Percentiles rank a stretch among this genome's conserved stretches.
These are phyloP conservation scores for Xylaria sp. DNA, from an alignment of 495 filamentous ascomycete species.

Conservation along the genomic window DNA sequence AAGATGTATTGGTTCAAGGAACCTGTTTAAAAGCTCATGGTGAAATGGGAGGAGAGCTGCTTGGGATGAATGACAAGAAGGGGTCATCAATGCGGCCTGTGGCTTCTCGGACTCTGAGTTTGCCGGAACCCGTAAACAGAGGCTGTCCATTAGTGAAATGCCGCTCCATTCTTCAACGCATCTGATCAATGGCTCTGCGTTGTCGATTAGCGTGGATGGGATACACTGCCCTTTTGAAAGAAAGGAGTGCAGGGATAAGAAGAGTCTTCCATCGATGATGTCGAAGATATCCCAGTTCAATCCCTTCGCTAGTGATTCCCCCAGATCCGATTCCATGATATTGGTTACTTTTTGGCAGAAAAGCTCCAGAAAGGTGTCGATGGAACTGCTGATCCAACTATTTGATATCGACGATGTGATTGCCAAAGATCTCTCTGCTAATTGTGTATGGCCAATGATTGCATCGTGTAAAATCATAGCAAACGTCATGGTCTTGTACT, in stretches of 20 bases:
- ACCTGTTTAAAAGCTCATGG: conserved; percentile 64
- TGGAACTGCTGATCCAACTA: neutral
- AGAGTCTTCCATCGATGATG: conserved; percentile 69
- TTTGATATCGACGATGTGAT: neutral
- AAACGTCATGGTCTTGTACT: neutral
- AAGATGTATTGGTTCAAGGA: conserved; percentile 62
- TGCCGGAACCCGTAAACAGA: neutral
- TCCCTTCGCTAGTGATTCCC: conserved; percentile 13
- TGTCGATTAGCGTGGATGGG: conserved; percentile 28
- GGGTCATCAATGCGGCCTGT: neutral
- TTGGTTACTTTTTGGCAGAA: conserved; percentile 16
- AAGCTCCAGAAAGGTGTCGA: neutral
- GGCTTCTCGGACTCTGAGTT: neutral
- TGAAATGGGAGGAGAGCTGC: conserved; percentile 65
- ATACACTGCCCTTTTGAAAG: conserved; percentile 25
- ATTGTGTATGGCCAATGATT: conserved; percentile 14
- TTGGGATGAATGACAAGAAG: conserved; percentile 17
- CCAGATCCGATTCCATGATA: conserved; percentile 1
- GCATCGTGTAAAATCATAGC: conserved; percentile 17
- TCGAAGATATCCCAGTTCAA: conserved; percentile 62
- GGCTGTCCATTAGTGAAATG: conserved; percentile 29
- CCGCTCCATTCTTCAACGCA: conserved; percentile 39
- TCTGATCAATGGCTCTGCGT: conserved; percentile 18
- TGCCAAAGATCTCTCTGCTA: conserved; percentile 14
- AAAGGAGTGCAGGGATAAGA: conserved; percentile 36